Base-by-base conservation (phyloP, 1,284 basidiomycete species). In the Ustilago loliicola region DNA sequence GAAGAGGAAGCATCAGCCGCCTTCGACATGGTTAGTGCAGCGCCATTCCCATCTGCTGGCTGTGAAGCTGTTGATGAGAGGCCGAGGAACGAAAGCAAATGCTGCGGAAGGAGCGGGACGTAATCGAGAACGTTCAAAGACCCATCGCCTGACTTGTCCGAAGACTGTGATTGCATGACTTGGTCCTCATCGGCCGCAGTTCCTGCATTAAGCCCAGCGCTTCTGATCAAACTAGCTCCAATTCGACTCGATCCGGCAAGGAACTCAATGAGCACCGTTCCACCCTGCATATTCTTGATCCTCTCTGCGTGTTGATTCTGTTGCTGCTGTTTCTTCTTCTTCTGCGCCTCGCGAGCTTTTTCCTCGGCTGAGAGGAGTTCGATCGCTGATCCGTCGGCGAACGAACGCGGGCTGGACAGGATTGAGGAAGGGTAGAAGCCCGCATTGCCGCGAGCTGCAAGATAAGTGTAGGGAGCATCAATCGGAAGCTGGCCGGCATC, bases 381-480 rank as follows among this genome's bases (percentile, higher is more conserved):
- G 52, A 77, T 66, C 0, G 66, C 73, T 19, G 68, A 72, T 23
- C 57, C 65, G n/a, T 69, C 63, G 2, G 42, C 63, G 11, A 55
- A 17, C n/a, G 55, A 63, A 13, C 56, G 55, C 3, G 72, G 62
- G 27, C 54, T 59, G 3, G 62, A 70, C 0, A 66, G 51, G 13
- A 70, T 58, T 1, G 72, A 66, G 11, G 72, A 70, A 10, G 68
- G 42, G 23, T 69, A 66, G 38, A 56, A 52, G 15, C 51, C 57
- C 2, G 66, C 45, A 3, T 61, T 58, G 25, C 74, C 77, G 2
- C 64, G 66, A 17, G 72, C 77, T 1, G 75, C 72, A 1, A 81
- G 63, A n/a, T 81, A 79, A 5, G 80, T 81, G 56, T 81, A 81
- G 4, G 78, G 74, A n/a, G 75, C 80, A 36, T 81, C 78, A 40